Evolutionary conservation across 2,329 filamentous ascomycete species (phyloP), one percentile per base, ranked within the genome.

Genomic region (Alternaria metachromatica): DNA sequence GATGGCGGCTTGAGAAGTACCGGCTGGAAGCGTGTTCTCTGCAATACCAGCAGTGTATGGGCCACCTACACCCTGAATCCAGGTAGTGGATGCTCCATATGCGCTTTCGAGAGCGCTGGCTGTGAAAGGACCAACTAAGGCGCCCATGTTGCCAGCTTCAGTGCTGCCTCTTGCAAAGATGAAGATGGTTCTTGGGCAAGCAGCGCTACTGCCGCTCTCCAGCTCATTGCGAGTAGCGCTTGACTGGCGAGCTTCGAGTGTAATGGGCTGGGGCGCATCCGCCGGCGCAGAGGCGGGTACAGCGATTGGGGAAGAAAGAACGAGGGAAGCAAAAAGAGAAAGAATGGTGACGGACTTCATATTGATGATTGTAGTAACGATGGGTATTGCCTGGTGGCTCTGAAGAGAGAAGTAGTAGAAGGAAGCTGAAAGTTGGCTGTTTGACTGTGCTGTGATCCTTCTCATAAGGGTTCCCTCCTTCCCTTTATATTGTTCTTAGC

Each of bases 11-110:
- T 64, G 60, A 48, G 74, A 75, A 3, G 74, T 76, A 21, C 80
- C 80, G 2, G 60, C 50, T 12, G 69, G 63, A 8, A 71, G 67
- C 26, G 77, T 66, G 67, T 81, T 82, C 48, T 72, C 77, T 11
- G 66, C 59, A 3, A 81, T 58, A 8, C 58, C 68, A n/a, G 79
- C 79, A 0, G 66, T 72, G 61, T 82, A 82, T 23, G 68, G 56
- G 10, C 66, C 66, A 48, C 80, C 74, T 44, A 82, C 67, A 12
- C 72, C 68, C 44, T 74, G 67, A 5, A 69, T 57, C 60, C 72
- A 72, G 26, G 73, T 59, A 26, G 70, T 58, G 13, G 60, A 43
- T 11, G 54, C 67, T 2, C 60, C 60, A 5, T 64, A 64, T 12
- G 61, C 58, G 20, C 54, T 46, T 23, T 71, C 62, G 4, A 73